Evolutionary conservation across 768 basidiomycete species (phyloP).

Genomic region (Gloeostereum incarnatum): DNA sequence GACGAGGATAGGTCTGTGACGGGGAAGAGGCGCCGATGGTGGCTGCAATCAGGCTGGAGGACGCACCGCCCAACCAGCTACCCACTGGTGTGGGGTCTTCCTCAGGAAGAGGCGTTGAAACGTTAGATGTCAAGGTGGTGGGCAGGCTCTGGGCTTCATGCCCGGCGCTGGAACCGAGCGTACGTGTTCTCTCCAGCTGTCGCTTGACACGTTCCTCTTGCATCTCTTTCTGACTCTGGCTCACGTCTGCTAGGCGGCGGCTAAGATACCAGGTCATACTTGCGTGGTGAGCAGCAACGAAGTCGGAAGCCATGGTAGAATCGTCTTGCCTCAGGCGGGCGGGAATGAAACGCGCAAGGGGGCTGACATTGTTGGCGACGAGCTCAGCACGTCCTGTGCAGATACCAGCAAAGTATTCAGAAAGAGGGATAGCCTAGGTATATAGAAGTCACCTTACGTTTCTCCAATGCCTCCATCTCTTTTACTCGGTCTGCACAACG

Average conservation of each 20-base stretch:
- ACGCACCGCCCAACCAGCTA: conserved; percentile 56
- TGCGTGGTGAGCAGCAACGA: conserved; percentile 88
- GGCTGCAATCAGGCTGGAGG: conserved; percentile 48
- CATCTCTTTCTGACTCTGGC: conserved; percentile 74
- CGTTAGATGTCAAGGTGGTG: conserved; percentile 17
- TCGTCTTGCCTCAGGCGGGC: conserved; percentile 54
- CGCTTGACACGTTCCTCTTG: conserved; percentile 92
- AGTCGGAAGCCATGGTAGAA: conserved; percentile 47
- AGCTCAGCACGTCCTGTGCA: conserved; percentile 56
- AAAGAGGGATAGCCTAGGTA: conserved; percentile 10
- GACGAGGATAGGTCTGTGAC: conserved; percentile 14
- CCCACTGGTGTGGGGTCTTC: conserved; percentile 18
- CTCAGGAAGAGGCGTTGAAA: conserved; percentile 11
- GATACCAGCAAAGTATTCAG: conserved; percentile 9
- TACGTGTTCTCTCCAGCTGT: conserved; percentile 74
- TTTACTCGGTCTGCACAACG: conserved; percentile 83
- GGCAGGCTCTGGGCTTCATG: conserved; percentile 46
- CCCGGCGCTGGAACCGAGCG: conserved; percentile 73
- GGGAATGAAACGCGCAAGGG: conserved; percentile 63
- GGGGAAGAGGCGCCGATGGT: conserved; percentile 42
- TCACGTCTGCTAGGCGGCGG: conserved; percentile 68
- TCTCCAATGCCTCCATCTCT: conserved; percentile 83
- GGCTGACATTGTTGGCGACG: conserved; percentile 53
- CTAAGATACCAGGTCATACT: conserved; percentile 88
- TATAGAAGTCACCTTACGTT: conserved; percentile 47